Base-by-base conservation (phyloP, 2,329 filamentous ascomycete genomes). In the Aureobasidium zeae region DNA sequence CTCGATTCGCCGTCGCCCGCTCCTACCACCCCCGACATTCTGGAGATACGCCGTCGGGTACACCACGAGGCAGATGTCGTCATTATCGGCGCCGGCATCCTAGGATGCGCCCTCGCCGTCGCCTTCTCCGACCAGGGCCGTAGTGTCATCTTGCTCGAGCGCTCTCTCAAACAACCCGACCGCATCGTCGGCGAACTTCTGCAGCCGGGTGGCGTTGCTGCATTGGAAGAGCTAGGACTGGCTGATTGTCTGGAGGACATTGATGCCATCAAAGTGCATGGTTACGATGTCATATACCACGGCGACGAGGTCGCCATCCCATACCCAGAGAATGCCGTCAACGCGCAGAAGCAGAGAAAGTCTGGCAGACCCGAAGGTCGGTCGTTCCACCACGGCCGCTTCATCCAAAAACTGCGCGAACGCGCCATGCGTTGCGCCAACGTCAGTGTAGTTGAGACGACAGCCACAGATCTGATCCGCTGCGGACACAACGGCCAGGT, bases 131-230 rank as follows among this genome's bases (percentile, higher is more conserved):
- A 83, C 55, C 91, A 96, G 67, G 88, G 87, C 43, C 79, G 91
- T 50, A 93, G 84, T 61, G 88, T 98, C 19, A 74, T 96, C 19
- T 70, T 98, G 39, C 76, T 98, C 38, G 91, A 98, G 68, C 77
- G 77, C 56, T 93, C 79, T 66, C 71, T 96, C 65, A 86, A 86
- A 64, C 83, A 96, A 68, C 91, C 91, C 15, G 83, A 96, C 67
- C 80, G 91, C 51, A 98, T 98, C 53, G 87, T 98, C 35, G 91
- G 91, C 55, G 91, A 98, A 68, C 68, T 98, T 51, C 69, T 98
- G 55, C 91, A 98, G 65, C 91, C 91, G 0, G 91, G 91, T 38
- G 91, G 91, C 37, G 80, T 94, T 24, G 71, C 77, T 41, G 84
- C 91, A 6, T 71, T 98, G 55, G 74, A 80, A 57, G 78, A 84